These are phyloP conservation scores for Trichoderma hamatum DNA, from an alignment of 2,329 filamentous ascomycete genomes.

Conservation along the genomic window DNA sequence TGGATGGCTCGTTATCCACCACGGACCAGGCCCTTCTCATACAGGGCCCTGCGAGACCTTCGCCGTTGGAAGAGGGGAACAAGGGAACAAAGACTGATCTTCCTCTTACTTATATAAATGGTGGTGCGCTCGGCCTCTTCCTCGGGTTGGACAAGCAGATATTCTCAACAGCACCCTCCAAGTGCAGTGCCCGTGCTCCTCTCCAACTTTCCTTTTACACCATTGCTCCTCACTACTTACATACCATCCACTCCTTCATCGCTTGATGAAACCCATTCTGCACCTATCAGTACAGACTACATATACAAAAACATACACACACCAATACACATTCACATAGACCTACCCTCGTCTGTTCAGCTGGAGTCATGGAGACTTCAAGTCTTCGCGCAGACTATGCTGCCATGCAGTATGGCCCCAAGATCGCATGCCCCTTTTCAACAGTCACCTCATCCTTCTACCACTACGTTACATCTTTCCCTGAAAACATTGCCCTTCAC, in stretches of 20 bases:
- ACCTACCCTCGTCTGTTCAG: background rate
- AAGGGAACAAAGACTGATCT: background rate
- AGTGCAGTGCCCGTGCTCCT: background rate
- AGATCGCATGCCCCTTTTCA: constrained; percentile 40
- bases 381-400: constrained; percentile 12
- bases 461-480: constrained; percentile 42
- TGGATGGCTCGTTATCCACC: constrained; percentile 17
- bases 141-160: constrained; percentile 14
- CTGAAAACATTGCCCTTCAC: constrained; percentile 45
- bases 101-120: constrained; percentile 22
- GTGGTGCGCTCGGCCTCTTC: constrained; percentile 7
- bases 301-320: background rate
- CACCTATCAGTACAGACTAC: background rate
- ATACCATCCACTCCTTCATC: background rate
- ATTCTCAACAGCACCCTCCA: background rate
- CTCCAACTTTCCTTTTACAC: background rate
- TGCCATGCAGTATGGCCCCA: constrained; percentile 24
- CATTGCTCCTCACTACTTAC: background rate
- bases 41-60: background rate
- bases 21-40: background rate
- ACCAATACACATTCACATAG: background rate
- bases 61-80: constrained; percentile 15
- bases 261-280: background rate
- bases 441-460: constrained; percentile 46
- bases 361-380: constrained; percentile 30